Conservation (phyloP, 2,329 filamentous ascomycete genomes). For the Colletotrichum sansevieriae region DNA sequence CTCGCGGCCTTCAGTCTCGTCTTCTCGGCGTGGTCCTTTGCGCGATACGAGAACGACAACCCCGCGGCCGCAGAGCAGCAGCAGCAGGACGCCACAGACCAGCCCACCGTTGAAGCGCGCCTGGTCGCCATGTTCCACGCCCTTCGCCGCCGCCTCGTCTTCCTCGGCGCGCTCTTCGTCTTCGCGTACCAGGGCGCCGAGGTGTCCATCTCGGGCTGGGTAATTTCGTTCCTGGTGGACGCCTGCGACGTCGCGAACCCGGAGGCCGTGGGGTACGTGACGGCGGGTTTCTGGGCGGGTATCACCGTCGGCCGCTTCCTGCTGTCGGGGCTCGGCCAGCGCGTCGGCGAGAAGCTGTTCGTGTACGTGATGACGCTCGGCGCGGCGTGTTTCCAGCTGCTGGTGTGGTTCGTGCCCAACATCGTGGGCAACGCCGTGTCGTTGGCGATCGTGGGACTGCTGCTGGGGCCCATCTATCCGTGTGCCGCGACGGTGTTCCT, state of each 20-base stretch:
- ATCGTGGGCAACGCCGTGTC: conserved; percentile 79
- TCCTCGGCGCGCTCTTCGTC: conserved; percentile 84
- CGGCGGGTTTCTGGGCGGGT: conserved; percentile 77
- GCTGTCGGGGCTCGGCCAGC: conserved; percentile 75
- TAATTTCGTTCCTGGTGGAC: conserved; percentile 85
- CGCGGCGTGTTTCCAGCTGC: conserved; percentile 76
- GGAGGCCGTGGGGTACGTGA: conserved; percentile 82
- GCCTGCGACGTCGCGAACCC: conserved; percentile 75
- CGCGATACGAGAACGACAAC: conserved; percentile 74
- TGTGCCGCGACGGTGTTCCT: conserved; percentile 76
- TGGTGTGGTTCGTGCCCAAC: conserved; percentile 84
- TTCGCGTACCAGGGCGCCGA: conserved; percentile 90
- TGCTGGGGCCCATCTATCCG: conserved; percentile 85
- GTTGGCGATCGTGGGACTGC: conserved; percentile 78
- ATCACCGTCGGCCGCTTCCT: conserved; percentile 83
- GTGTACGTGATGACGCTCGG: conserved; percentile 74
- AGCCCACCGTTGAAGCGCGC: conserved; percentile 46
- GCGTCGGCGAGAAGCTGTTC: conserved; percentile 77
- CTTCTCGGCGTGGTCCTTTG: conserved; percentile 76
- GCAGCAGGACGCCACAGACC: conserved; percentile 21
- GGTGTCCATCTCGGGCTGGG: conserved; percentile 89
- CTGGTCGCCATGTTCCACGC: conserved; percentile 61
- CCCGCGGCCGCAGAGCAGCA: conserved; percentile 32
- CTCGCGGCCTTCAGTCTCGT: conserved; percentile 68
- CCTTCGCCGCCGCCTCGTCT: conserved; percentile 68